These are phyloP conservation scores for Pleurotus cornucopiae DNA, from an alignment of 768 basidiomycete species.

Conservation along the genomic window DNA sequence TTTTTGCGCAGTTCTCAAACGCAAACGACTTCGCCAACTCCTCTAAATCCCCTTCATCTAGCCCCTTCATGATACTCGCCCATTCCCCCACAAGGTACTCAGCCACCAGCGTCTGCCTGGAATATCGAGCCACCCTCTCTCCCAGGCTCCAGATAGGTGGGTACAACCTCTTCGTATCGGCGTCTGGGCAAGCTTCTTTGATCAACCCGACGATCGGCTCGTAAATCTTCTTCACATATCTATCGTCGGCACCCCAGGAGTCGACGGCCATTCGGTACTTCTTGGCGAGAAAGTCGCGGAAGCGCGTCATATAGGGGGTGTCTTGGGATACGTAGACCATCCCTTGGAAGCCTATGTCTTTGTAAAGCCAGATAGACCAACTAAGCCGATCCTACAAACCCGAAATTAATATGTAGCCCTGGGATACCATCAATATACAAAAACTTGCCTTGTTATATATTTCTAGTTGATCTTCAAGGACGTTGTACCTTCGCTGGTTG, in stretches of 20 bases:
- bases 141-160: constrained; percentile 59
- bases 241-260: constrained; percentile 72
- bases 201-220: constrained; percentile 59
- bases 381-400: constrained; percentile 51
- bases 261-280: constrained; percentile 77
- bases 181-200: constrained; percentile 21
- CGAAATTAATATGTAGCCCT: constrained; percentile 59
- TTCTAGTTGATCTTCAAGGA: constrained; percentile 68
- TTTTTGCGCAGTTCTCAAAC: constrained; percentile 63
- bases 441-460: constrained; percentile 58
- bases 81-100: constrained; percentile 73
- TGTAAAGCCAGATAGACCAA: constrained; percentile 90
- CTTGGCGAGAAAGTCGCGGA: constrained; percentile 67
- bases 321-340: constrained; percentile 72
- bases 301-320: constrained; percentile 67
- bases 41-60: constrained; percentile 59
- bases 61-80: constrained; percentile 65
- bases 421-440: constrained; percentile 58
- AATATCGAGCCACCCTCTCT: constrained; percentile 50
- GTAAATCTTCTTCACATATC: constrained; percentile 51
- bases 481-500: constrained; percentile 60
- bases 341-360: constrained; percentile 83
- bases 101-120: constrained; percentile 63
- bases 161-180: constrained; percentile 57
- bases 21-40: constrained; percentile 72